Evolutionary conservation across 495 filamentous ascomycete species (phyloP).

Genomic region (Trichoderma reesei): DNA sequence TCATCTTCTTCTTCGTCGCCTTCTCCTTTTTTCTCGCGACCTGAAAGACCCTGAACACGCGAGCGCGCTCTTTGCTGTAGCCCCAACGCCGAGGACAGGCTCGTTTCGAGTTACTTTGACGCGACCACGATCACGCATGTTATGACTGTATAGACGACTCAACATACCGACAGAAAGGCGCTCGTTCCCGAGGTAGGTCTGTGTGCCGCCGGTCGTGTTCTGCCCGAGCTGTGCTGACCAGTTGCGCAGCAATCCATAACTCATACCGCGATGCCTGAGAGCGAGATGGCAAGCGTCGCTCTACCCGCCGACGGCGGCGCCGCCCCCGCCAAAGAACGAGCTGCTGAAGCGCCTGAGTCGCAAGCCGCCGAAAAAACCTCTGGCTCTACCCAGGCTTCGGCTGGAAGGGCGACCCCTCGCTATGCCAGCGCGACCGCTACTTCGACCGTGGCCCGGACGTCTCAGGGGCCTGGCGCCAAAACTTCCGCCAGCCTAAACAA

Average conservation of each 20-base stretch:
- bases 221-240: not conserved
- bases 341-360: not conserved
- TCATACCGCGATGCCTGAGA: not conserved
- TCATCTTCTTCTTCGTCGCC: too few relatives aligned
- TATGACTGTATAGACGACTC: too few relatives aligned
- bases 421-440: constrained; percentile 4
- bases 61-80: too few relatives aligned
- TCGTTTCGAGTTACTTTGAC: too few relatives aligned
- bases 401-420: not conserved
- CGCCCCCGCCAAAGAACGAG: not conserved
- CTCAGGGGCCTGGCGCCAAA: not conserved
- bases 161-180: too few relatives aligned
- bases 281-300: not conserved
- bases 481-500: constrained; percentile 20
- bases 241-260: not conserved
- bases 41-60: too few relatives aligned
- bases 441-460: not conserved
- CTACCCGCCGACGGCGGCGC: not conserved
- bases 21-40: too few relatives aligned
- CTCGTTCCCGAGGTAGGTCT: too few relatives aligned
- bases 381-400: not conserved
- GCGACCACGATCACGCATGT: too few relatives aligned
- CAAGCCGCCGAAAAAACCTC: not conserved
- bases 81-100: too few relatives aligned
- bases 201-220: not conserved